Conservation (phyloP, 208 protist species). For the Vickermania ingenoplastis region DNA sequence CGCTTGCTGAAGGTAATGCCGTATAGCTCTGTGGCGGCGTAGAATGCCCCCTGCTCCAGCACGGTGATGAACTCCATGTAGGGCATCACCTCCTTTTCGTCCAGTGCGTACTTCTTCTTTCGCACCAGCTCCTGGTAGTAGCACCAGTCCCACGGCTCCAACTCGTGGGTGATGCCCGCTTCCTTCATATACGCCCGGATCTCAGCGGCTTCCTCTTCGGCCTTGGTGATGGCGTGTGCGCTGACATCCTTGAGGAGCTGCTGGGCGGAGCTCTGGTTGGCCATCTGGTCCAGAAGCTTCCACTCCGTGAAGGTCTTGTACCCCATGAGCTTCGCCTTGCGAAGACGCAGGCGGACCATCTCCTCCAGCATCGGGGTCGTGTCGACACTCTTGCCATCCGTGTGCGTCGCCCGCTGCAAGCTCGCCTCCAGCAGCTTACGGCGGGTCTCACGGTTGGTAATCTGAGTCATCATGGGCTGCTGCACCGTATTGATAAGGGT, state of each 20-base stretch:
- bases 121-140: slow-evolving; percentile 8
- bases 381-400: slow-evolving; percentile 18
- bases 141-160: slow-evolving; percentile 9
- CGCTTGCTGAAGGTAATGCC: slow-evolving; percentile 2
- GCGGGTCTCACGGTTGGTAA: slow-evolving; percentile 29
- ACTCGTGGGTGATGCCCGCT: slow-evolving; percentile 14
- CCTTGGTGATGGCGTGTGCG: neutral
- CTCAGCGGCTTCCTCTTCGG: slow-evolving; percentile 17
- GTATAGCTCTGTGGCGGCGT: slow-evolving; percentile 5
- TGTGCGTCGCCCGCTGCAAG: slow-evolving; percentile 10
- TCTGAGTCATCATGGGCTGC: slow-evolving; percentile 28
- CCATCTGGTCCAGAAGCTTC: slow-evolving; percentile 38
- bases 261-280: slow-evolving; percentile 14
- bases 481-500: slow-evolving; percentile 40
- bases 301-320: slow-evolving; percentile 42
- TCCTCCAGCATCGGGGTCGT: slow-evolving; percentile 19
- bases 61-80: slow-evolving; percentile 5
- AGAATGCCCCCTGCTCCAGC: slow-evolving; percentile 4
- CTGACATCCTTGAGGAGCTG: slow-evolving; percentile 23
- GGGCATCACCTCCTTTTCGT: slow-evolving; percentile 4
- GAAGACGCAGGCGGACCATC: slow-evolving; percentile 23
- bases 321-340: slow-evolving; percentile 33
- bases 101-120: slow-evolving; percentile 2
- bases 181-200: slow-evolving; percentile 17
- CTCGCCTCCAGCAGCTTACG: slow-evolving; percentile 31